Conservation (phyloP, 345 rosid genomes). For the Microcos paniculata region DNA sequence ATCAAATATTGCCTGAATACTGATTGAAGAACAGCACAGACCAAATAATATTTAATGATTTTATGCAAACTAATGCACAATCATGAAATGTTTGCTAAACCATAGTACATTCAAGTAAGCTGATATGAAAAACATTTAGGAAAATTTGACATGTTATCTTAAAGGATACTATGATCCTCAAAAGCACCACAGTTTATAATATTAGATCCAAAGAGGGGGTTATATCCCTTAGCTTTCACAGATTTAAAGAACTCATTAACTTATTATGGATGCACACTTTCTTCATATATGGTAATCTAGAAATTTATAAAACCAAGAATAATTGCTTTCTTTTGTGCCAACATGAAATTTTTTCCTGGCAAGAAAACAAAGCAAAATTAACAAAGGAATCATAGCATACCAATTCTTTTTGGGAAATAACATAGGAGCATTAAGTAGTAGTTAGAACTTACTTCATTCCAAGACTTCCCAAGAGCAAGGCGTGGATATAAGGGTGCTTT, state of each 20-base stretch:
- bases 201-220: background rate
- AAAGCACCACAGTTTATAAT: background rate
- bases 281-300: background rate
- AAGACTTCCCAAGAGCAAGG: slow-evolving; percentile 85
- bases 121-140: background rate
- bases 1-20: slow-evolving; percentile 12
- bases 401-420: background rate
- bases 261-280: background rate
- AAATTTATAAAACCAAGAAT: background rate
- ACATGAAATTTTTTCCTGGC: background rate
- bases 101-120: background rate
- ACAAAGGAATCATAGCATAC: background rate
- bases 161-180: background rate
- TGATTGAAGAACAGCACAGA: background rate
- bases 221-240: slow-evolving; percentile 4
- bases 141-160: background rate
- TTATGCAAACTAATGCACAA: background rate
- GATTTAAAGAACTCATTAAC: slow-evolving; percentile 2
- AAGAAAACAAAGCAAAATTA: background rate
- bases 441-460: slow-evolving; percentile 73
- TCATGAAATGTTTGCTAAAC: background rate
- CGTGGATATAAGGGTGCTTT: slow-evolving; percentile 93
- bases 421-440: background rate
- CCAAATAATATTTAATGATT: background rate
- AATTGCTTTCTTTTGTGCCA: background rate